Conservation (phyloP, 495 filamentous ascomycete species). For the Neurospora sublineolata region DNA sequence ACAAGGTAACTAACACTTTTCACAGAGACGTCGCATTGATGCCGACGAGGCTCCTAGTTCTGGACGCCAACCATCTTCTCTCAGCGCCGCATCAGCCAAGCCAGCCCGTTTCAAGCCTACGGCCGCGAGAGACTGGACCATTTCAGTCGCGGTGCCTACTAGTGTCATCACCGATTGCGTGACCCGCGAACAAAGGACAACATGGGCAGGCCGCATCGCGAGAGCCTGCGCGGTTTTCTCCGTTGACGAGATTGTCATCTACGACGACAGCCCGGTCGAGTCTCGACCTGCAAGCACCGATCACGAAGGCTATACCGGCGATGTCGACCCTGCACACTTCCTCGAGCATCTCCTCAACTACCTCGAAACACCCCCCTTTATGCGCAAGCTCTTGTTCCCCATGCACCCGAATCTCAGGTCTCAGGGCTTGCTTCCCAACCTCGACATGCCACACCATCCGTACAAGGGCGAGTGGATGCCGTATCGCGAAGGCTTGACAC, state of each 20-base stretch:
- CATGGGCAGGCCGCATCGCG: conserved; percentile 54
- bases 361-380: conserved; percentile 64
- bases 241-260: conserved; percentile 68
- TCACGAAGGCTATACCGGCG: conserved; percentile 47
- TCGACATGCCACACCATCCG: conserved; percentile 70
- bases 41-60: conserved; percentile 20
- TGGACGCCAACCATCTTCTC: conserved; percentile 5
- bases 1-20: neutral
- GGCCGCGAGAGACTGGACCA: conserved; percentile 32
- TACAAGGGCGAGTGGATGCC: conserved; percentile 52
- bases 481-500: conserved; percentile 61
- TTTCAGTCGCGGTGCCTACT: conserved; percentile 37
- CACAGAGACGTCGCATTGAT: conserved; percentile 32
- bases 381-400: conserved; percentile 55
- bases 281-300: conserved; percentile 30
- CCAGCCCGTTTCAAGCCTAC: conserved; percentile 26
- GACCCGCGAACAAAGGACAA: conserved; percentile 53
- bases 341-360: conserved; percentile 61
- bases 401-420: conserved; percentile 56
- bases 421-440: conserved; percentile 53
- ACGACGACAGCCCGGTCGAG: conserved; percentile 44
- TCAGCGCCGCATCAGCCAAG: conserved; percentile 15
- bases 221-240: conserved; percentile 64
- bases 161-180: conserved; percentile 35
- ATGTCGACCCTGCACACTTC: conserved; percentile 55